Evolutionary conservation across 805 yeast species (phyloP), one percentile per base, ranked within the genome.

Genomic region (Kurtzmaniella fragi): DNA sequence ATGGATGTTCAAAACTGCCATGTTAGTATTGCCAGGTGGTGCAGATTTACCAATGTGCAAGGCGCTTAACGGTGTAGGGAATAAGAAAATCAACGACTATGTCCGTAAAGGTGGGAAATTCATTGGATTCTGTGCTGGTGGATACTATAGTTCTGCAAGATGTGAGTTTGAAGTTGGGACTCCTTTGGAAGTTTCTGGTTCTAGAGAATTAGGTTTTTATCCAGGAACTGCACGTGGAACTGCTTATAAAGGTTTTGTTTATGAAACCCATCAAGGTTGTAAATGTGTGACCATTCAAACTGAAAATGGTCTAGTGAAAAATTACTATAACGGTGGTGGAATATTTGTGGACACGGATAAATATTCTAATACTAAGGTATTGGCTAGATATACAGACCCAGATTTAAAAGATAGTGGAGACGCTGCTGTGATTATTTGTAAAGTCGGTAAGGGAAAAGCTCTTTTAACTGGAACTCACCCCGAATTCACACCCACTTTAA

Each of bases 61-160:
- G 38, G 77, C 73, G 3, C 72, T 95, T 45, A 80, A 83, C 52
- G 91, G 95, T 1, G 62, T 60, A 1, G 87, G 89, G 0, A 85
- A 82, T 50, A 51, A 62, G 8, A 65, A 70, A 29, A 85, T 88
- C 44, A 58, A 64, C 20, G 77, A 77, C 36, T 88, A 71, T 48
- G 88, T 88, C 1, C 67, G 78, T 25, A 67, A 70, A 39, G 99
- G 98, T 25, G 99, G 99, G 2, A 66, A 70, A 35, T 88, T 67
- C 52, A 59, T 91, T 15, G 99, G 99, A 0, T 78, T 93, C 46
- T 93, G 99, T 62, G 93, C 99, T 8, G 99, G 99, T 32, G 98
- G 85, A 0, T 93, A 93, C 61, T 93, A 78, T 54, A 91, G 82
- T 1, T 73, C 90, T 10, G 60, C 73, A 0, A 61, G 82, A 31